Evolutionary conservation across 1,284 basidiomycete genomes (phyloP).

Genomic region (Ceratobasidium sp.): DNA sequence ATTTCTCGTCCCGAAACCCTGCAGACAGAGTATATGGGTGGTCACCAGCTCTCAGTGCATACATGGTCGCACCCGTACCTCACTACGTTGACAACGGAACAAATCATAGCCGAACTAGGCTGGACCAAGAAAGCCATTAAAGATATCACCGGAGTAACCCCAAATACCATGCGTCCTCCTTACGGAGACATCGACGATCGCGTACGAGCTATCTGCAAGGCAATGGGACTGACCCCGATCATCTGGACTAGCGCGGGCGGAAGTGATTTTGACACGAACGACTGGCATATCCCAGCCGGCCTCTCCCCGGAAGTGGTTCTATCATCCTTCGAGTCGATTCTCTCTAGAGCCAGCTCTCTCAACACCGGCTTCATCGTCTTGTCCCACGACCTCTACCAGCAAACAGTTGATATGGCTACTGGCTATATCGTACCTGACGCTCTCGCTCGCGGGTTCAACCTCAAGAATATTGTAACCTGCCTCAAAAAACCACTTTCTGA

Average conservation of each 20-base stretch:
- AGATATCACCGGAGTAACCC: conserved; percentile 73
- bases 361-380: conserved; percentile 67
- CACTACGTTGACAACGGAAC: conserved; percentile 78
- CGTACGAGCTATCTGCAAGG: conserved; percentile 74
- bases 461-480: conserved; percentile 47
- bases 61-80: conserved; percentile 71
- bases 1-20: conserved; percentile 65
- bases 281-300: conserved; percentile 50
- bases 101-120: conserved; percentile 86
- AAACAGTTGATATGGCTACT: conserved; percentile 70
- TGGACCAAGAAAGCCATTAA: conserved; percentile 86
- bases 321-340: conserved; percentile 55
- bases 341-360: conserved; percentile 58
- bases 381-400: conserved; percentile 68
- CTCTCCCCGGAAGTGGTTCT: not conserved
- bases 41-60: conserved; percentile 70
- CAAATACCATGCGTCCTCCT: conserved; percentile 68
- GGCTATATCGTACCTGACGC: conserved; percentile 74
- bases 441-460: conserved; percentile 51
- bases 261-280: conserved; percentile 66
- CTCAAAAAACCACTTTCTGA: conserved; percentile 8
- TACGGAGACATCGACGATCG: conserved; percentile 78
- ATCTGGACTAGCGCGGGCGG: conserved; percentile 69
- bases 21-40: conserved; percentile 72
- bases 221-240: conserved; percentile 69